These are phyloP conservation scores for Deinandra increscens DNA, from an alignment of 129 eudicot species.

Conservation along the genomic window DNA sequence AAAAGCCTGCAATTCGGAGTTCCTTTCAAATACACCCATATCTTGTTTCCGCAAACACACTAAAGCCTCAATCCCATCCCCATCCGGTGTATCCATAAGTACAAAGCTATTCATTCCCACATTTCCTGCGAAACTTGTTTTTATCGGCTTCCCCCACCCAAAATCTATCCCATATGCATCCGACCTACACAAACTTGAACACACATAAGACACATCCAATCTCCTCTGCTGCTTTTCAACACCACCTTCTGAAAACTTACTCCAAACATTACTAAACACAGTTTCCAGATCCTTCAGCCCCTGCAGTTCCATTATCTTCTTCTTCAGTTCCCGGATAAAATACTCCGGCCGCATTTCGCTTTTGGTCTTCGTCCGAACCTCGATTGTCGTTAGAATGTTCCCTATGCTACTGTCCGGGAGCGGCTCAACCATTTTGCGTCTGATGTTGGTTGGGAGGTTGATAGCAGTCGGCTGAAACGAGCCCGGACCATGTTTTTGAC, in stretches of 20 bases:
- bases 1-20: background rate
- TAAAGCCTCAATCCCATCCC: slow-evolving; percentile 1
- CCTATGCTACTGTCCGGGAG: background rate
- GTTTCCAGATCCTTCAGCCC: background rate
- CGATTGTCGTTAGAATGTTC: background rate
- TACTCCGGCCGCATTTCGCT: background rate
- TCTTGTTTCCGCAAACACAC: background rate
- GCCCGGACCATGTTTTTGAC: background rate
- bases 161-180: background rate
- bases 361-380: background rate
- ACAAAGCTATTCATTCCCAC: background rate
- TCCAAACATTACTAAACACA: background rate
- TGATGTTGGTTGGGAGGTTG: background rate
- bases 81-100: background rate
- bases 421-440: background rate
- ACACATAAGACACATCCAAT: background rate
- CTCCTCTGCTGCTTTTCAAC: background rate
- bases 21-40: background rate
- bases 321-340: background rate
- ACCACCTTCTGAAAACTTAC: background rate
- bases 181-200: background rate
- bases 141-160: slow-evolving; percentile 13
- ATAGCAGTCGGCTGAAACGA: background rate
- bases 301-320: background rate
- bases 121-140: background rate